These are phyloP conservation scores for Oropetium thomaeum DNA, from an alignment of 176 grass and related monocot species.

Conservation along the genomic window DNA sequence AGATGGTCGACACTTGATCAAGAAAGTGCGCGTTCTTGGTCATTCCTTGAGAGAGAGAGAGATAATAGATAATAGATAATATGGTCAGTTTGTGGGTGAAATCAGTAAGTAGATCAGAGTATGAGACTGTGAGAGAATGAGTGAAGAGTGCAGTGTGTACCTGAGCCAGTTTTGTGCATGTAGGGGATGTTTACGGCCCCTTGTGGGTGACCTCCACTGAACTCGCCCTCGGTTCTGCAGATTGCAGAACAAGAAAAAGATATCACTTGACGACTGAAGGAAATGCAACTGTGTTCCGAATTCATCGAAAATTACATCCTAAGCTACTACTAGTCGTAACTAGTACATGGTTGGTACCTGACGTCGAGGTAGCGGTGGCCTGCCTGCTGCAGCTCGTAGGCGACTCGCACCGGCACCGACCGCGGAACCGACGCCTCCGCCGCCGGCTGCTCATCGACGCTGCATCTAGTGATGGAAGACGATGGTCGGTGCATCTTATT, in stretches of 20 bases:
- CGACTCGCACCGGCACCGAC: slow-evolving; percentile 84
- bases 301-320: too few relatives aligned
- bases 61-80: too few relatives aligned
- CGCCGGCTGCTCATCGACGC: not conserved
- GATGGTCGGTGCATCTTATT: too few relatives aligned
- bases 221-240: slow-evolving; percentile 62
- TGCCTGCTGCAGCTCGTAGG: slow-evolving; percentile 71
- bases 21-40: slow-evolving; percentile 59
- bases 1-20: slow-evolving; percentile 49
- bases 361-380: slow-evolving; percentile 86
- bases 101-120: too few relatives aligned
- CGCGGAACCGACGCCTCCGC: slow-evolving; percentile 37
- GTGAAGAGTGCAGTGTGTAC: slow-evolving; percentile 41
- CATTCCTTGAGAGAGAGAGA: too few relatives aligned
- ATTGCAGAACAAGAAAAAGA: not conserved
- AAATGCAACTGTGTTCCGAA: too few relatives aligned
- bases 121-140: not conserved
- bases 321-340: too few relatives aligned
- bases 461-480: slow-evolving; percentile 7
- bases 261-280: too few relatives aligned
- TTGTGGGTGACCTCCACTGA: slow-evolving; percentile 53
- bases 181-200: slow-evolving; percentile 76
- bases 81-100: too few relatives aligned
- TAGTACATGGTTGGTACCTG: slow-evolving; percentile 37
- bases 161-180: slow-evolving; percentile 64